Evolutionary conservation across 1,284 basidiomycete genomes (phyloP).

Genomic region (Naganishia liquefaciens): DNA sequence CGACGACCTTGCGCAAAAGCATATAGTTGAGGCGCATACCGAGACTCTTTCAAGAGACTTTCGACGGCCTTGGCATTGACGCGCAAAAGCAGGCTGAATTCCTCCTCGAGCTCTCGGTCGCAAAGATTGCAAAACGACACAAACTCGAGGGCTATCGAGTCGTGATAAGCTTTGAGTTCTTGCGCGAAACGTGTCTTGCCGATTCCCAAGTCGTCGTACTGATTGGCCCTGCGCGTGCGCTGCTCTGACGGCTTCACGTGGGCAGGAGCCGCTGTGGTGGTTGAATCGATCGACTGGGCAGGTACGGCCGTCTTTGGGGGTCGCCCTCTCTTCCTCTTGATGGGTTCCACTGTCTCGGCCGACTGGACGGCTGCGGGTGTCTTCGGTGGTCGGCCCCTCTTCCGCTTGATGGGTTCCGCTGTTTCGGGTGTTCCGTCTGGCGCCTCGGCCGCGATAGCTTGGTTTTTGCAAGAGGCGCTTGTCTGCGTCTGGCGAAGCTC

Average conservation of each 20-base stretch:
- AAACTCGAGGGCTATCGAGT: background rate
- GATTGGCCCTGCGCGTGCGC: background rate
- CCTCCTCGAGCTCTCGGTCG: constrained; percentile 2
- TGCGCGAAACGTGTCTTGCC: constrained; percentile 9
- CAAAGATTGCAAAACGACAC: background rate
- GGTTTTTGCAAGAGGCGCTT: too few relatives aligned
- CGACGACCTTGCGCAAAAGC: constrained; percentile 2
- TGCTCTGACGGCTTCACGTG: background rate
- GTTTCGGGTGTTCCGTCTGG: background rate
- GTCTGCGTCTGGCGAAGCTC: too few relatives aligned
- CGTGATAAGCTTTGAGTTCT: background rate
- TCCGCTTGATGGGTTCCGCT: constrained; percentile 4
- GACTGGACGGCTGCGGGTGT: background rate
- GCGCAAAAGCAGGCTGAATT: background rate
- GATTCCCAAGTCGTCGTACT: constrained; percentile 11
- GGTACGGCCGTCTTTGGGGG: background rate
- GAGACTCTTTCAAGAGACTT: background rate
- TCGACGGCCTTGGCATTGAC: background rate
- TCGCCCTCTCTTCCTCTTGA: constrained; percentile 12
- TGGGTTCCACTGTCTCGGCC: background rate
- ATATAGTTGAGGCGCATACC: constrained; percentile 3
- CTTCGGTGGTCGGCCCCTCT: constrained; percentile 6
- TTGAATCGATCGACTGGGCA: background rate
- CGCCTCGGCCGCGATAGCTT: too few relatives aligned
- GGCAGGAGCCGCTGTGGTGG: background rate